Conservation (phyloP, 805 yeast species). For the Schwanniomyces polymorphus region DNA sequence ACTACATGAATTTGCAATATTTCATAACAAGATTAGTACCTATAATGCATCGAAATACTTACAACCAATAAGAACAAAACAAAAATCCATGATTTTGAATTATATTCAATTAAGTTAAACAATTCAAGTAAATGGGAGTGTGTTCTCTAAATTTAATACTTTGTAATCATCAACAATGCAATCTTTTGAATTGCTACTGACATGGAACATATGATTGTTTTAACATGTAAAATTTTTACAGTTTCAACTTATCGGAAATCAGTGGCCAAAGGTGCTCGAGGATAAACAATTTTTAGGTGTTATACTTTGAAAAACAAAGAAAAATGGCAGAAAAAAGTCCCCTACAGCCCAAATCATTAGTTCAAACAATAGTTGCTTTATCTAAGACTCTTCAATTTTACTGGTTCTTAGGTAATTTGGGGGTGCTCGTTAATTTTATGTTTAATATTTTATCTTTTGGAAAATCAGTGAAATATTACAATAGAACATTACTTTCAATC, state of each 20-base stretch:
- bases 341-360: slow-evolving; percentile 3
- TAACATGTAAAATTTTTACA: not conserved
- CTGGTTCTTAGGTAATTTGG: slow-evolving; percentile 69
- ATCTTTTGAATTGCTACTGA: not conserved
- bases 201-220: not conserved
- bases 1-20: not conserved
- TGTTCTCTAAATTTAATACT: too few relatives aligned
- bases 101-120: not conserved
- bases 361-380: slow-evolving; percentile 5
- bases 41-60: slow-evolving; percentile 12
- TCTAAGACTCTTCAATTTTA: slow-evolving; percentile 58
- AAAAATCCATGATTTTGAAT: slow-evolving; percentile 22
- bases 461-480: slow-evolving; percentile 24
- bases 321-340: not conserved
- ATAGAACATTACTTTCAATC: slow-evolving; percentile 46
- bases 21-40: not conserved
- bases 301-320: not conserved
- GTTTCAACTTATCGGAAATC: not conserved
- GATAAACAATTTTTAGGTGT: not conserved
- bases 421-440: slow-evolving; percentile 39
- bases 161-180: not conserved
- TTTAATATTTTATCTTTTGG: slow-evolving; percentile 44
- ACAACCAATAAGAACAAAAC: slow-evolving; percentile 36
- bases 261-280: not conserved
- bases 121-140: too few relatives aligned